Conservation (phyloP, 768 basidiomycete species). For the Collybiopsis confluens region DNA sequence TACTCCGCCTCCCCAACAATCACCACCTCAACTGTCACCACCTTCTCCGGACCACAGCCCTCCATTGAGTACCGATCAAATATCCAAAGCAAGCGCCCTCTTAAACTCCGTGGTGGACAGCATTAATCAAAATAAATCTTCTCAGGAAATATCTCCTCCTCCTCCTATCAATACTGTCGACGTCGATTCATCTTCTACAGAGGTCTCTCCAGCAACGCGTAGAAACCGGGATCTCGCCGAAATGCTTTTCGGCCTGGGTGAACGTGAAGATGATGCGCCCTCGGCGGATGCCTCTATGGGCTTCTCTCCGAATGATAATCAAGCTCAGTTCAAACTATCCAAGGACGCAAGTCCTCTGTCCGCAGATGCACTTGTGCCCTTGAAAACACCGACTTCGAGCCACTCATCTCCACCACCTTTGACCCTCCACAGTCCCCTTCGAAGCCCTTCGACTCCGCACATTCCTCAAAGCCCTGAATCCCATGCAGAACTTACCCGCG, state of each 20-base stretch:
- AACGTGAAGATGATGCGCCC: background rate
- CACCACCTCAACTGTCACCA: slow-evolving; percentile 42
- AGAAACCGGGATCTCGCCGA: slow-evolving; percentile 74
- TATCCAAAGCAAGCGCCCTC: slow-evolving; percentile 59
- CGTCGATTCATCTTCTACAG: slow-evolving; percentile 24
- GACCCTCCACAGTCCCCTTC: slow-evolving; percentile 31
- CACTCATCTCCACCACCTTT: slow-evolving; percentile 15
- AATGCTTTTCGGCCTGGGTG: slow-evolving; percentile 55
- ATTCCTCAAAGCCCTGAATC: slow-evolving; percentile 42
- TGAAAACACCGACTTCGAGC: background rate
- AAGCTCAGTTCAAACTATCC: slow-evolving; percentile 17
- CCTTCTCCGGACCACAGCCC: slow-evolving; percentile 28
- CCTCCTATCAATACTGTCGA: slow-evolving; percentile 14
- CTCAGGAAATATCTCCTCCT: slow-evolving; percentile 16
- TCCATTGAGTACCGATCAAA: slow-evolving; percentile 36
- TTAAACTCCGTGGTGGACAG: slow-evolving; percentile 58
- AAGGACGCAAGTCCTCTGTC: background rate
- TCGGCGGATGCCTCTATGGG: background rate
- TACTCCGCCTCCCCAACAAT: slow-evolving; percentile 50
- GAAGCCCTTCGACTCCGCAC: slow-evolving; percentile 39
- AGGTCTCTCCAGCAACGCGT: slow-evolving; percentile 48
- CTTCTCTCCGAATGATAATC: slow-evolving; percentile 19
- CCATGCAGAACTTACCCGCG: slow-evolving; percentile 52
- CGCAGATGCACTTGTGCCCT: background rate
- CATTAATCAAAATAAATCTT: slow-evolving; percentile 30